Conservation (phyloP, 176 grass and related monocot genomes). For the Neostapfia colusana region DNA sequence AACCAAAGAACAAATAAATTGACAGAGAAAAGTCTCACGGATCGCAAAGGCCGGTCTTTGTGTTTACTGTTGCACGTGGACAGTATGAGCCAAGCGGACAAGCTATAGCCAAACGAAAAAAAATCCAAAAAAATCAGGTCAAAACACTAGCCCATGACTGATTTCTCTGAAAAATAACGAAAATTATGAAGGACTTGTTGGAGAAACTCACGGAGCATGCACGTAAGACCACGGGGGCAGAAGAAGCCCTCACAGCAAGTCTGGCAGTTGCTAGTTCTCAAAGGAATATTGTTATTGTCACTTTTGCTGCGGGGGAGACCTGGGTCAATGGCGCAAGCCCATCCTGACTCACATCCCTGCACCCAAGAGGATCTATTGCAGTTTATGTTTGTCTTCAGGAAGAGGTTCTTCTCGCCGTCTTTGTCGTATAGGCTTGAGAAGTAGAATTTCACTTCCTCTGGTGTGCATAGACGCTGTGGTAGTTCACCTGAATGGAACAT, state of each 20-base stretch:
- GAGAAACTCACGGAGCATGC: conserved; percentile 83
- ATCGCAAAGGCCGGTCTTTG: conserved; percentile 69
- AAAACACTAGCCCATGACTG: neutral
- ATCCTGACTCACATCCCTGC: conserved; percentile 71
- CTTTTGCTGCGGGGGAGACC: neutral
- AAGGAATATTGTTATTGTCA: conserved; percentile 24
- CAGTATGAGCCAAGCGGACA: conserved; percentile 91
- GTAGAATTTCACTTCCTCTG: conserved; percentile 68
- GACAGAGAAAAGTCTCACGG: conserved; percentile 64
- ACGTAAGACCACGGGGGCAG: conserved; percentile 78
- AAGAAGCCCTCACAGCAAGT: conserved; percentile 86
- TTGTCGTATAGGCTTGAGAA: conserved; percentile 51
- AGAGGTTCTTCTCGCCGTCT: conserved; percentile 31
- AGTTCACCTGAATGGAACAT: conserved; percentile 53
- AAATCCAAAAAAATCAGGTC: neutral
- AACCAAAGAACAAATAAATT: conserved; percentile 9
- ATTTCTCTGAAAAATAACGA: neutral
- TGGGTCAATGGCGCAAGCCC: conserved; percentile 45
- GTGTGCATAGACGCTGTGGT: conserved; percentile 52
- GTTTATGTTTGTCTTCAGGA: conserved; percentile 71
- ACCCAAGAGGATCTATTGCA: conserved; percentile 69
- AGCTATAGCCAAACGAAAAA: conserved; percentile 47
- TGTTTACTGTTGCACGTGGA: conserved; percentile 56
- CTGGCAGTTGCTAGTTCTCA: conserved; percentile 45
- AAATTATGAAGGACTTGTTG: neutral